A percentile compares a stretch with the other conserved stretches of the same genome.
Evolutionary conservation across 257 asterid genomes (phyloP).

Genomic region (Marsdenia floribunda): DNA sequence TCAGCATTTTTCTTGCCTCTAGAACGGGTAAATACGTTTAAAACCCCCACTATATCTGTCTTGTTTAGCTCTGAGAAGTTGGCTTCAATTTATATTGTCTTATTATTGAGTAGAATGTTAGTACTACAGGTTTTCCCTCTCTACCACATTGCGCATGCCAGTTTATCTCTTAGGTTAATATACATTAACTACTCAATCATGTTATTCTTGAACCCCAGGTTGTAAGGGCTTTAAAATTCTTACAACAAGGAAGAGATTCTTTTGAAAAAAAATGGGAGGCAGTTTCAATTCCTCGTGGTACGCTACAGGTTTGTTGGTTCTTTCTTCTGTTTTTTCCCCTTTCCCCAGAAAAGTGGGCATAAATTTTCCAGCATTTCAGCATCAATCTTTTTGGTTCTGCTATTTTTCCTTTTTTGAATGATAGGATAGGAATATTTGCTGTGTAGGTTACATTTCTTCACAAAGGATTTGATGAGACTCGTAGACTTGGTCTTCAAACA

Average conservation of each 20-base stretch:
- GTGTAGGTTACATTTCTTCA: constrained; percentile 85
- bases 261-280: constrained; percentile 63
- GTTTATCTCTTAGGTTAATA: neutral
- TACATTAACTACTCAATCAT: neutral
- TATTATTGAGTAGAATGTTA: neutral
- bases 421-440: constrained; percentile 18
- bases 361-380: neutral
- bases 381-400: constrained; percentile 3
- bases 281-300: constrained; percentile 90
- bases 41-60: neutral
- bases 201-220: constrained; percentile 45
- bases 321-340: neutral
- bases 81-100: neutral
- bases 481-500: constrained; percentile 88
- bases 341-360: neutral
- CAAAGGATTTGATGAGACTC: constrained; percentile 97
- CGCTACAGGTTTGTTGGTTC: constrained; percentile 93
- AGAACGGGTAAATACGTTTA: constrained; percentile 68
- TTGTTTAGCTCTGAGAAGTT: neutral
- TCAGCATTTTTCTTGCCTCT: constrained; percentile 97
- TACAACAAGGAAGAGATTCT: constrained; percentile 67
- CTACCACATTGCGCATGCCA: neutral
- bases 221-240: constrained; percentile 76
- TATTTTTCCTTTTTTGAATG: constrained; percentile 17
- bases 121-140: neutral